phyloP scores from a whole-genome alignment of 2,329 filamentous ascomycete species.

The Arthrobotrys sphaeroides region DNA sequence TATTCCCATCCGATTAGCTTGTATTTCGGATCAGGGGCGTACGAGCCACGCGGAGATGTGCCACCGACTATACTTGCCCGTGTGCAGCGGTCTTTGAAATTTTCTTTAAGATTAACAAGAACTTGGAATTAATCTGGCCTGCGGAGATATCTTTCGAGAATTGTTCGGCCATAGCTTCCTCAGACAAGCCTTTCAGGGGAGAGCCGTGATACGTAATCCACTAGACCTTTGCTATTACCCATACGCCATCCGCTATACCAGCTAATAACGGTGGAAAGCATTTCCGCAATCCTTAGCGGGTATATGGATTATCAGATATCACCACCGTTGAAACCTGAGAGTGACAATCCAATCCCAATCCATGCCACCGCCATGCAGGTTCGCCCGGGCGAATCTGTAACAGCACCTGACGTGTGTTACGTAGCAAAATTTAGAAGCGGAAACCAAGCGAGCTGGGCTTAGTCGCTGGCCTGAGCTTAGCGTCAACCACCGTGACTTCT shows the following conservation, averaged over 20 bases:
- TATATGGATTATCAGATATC: not conserved
- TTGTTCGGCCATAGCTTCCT: not conserved
- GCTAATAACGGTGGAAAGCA: not conserved
- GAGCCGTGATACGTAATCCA: conserved; percentile 33
- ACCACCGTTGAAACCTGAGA: not conserved
- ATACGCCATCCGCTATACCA: conserved; percentile 20
- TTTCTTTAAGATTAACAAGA: no score
- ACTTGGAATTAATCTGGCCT: no score
- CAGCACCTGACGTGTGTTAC: conserved; percentile 19
- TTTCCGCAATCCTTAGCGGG: not conserved
- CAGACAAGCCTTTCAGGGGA: conserved; percentile 1
- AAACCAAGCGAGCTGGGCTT: conserved; percentile 20
- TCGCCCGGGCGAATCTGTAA: conserved; percentile 2
- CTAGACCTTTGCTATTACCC: not conserved
- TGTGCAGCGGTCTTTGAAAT: no score
- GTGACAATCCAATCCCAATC: not conserved
- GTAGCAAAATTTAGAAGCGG: conserved; percentile 37
- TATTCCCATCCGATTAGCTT: not conserved
- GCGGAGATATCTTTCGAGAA: not conserved
- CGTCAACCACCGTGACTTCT: not conserved
- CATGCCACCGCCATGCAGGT: not conserved
- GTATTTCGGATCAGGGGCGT: not conserved
- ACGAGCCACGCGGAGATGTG: not conserved
- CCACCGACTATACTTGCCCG: not conserved
- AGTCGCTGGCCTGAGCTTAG: conserved; percentile 18